These are phyloP conservation scores for Pseudoperonospora humuli DNA, from an alignment of 352 stramenopile genomes.

Conservation along the genomic window DNA sequence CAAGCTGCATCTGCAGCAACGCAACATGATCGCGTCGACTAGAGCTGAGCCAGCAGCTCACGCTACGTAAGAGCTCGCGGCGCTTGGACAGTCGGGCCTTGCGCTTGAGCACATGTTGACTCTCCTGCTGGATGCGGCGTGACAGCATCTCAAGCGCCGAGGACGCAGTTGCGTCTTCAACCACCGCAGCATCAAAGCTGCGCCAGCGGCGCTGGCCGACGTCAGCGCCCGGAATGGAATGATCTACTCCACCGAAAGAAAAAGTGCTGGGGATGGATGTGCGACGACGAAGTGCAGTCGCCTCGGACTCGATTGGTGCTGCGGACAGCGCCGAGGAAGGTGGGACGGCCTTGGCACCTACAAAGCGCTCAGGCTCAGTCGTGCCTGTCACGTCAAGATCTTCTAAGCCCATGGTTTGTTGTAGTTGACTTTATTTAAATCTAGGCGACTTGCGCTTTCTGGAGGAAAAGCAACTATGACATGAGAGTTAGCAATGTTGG, in stretches of 20 bases:
- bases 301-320: constrained; percentile 21
- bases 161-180: constrained; percentile 12
- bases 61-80: constrained; percentile 41
- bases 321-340: neutral
- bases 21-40: constrained; percentile 46
- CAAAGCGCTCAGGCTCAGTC: constrained; percentile 8
- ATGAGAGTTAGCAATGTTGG: constrained; percentile 2
- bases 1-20: constrained; percentile 61
- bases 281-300: constrained; percentile 28
- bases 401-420: constrained; percentile 26
- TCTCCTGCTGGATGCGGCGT: constrained; percentile 47
- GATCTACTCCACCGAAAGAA: constrained; percentile 28
- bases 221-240: constrained; percentile 8
- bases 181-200: constrained; percentile 40
- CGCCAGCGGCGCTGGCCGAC: constrained; percentile 47
- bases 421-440: too few species aligned
- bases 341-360: constrained; percentile 11
- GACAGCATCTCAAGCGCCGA: constrained; percentile 35
- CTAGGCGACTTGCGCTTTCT: constrained; percentile 3
- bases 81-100: constrained; percentile 32
- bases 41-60: constrained; percentile 38
- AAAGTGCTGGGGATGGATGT: constrained; percentile 65
- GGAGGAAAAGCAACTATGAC: constrained; percentile 17
- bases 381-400: constrained; percentile 9
- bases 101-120: constrained; percentile 32